Conservation (phyloP, 305 asterid genomes). For the Galium porrigens region DNA sequence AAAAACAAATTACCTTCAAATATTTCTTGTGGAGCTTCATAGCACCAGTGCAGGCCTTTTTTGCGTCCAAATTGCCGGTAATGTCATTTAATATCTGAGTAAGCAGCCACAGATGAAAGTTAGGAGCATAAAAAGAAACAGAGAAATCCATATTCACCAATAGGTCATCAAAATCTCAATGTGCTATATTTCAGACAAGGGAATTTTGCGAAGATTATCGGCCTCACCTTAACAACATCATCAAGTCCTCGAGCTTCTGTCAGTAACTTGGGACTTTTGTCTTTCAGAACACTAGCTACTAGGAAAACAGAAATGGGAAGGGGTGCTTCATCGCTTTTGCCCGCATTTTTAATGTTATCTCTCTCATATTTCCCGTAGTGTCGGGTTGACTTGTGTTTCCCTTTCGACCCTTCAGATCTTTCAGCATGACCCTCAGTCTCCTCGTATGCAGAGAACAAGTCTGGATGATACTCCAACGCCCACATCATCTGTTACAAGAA, state of each 20-base stretch:
- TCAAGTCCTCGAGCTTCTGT: slow-evolving; percentile 81
- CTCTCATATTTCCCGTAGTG: slow-evolving; percentile 69
- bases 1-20: slow-evolving; percentile 41
- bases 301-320: slow-evolving; percentile 79
- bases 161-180: background rate
- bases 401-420: slow-evolving; percentile 44
- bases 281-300: slow-evolving; percentile 77
- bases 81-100: slow-evolving; percentile 64
- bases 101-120: slow-evolving; percentile 4
- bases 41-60: slow-evolving; percentile 60
- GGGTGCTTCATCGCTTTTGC: slow-evolving; percentile 29
- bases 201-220: background rate
- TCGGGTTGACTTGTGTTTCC: slow-evolving; percentile 39
- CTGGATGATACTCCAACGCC: slow-evolving; percentile 88
- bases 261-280: slow-evolving; percentile 54
- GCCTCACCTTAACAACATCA: slow-evolving; percentile 71
- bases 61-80: slow-evolving; percentile 73
- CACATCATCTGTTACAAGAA: slow-evolving; percentile 69
- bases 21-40: slow-evolving; percentile 85
- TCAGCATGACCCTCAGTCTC: slow-evolving; percentile 36
- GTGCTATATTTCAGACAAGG: background rate
- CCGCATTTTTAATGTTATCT: slow-evolving; percentile 45
- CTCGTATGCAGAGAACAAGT: slow-evolving; percentile 40
- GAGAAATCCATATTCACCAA: background rate
- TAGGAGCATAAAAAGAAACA: background rate